phyloP scores from a whole-genome alignment of 169 alveolate genomes.

The Toxoplasma gondii region DNA sequence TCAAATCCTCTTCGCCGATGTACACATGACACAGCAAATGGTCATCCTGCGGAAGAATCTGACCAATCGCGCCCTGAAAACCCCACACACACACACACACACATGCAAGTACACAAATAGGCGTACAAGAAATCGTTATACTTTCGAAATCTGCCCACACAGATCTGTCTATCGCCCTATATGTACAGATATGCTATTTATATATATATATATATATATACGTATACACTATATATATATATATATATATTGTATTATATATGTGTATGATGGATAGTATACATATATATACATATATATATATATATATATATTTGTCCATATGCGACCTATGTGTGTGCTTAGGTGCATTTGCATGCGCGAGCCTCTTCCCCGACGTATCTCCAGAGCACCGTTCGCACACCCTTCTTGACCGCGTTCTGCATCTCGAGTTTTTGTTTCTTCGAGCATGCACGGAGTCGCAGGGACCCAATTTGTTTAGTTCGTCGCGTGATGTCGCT shows the following conservation, averaged over 20 bases:
- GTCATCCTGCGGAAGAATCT: slow-evolving; percentile 29
- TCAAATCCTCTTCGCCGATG: slow-evolving; percentile 31
- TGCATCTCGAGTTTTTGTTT: too few species aligned
- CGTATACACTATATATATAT: too few species aligned
- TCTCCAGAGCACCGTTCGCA: too few species aligned
- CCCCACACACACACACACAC: neutral
- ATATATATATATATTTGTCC: neutral
- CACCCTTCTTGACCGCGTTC: too few species aligned
- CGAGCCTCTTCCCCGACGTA: too few species aligned
- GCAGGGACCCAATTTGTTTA: too few species aligned
- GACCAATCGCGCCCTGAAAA: slow-evolving; percentile 29
- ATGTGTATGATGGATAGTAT: neutral
- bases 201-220: slow-evolving; percentile 4
- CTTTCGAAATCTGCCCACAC: neutral
- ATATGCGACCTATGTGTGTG: neutral
- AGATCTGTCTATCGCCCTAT: too few species aligned
- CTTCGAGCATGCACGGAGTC: too few species aligned
- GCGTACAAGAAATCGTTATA: neutral
- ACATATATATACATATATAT: neutral
- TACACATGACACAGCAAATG: slow-evolving; percentile 31
- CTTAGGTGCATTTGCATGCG: too few species aligned
- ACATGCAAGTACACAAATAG: neutral
- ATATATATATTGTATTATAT: too few species aligned
- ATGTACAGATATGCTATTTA: too few species aligned
- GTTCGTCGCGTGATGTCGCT: too few species aligned